Evolutionary conservation across 169 alveolate species (phyloP).

Genomic region (Cryptosporidium felis): DNA sequence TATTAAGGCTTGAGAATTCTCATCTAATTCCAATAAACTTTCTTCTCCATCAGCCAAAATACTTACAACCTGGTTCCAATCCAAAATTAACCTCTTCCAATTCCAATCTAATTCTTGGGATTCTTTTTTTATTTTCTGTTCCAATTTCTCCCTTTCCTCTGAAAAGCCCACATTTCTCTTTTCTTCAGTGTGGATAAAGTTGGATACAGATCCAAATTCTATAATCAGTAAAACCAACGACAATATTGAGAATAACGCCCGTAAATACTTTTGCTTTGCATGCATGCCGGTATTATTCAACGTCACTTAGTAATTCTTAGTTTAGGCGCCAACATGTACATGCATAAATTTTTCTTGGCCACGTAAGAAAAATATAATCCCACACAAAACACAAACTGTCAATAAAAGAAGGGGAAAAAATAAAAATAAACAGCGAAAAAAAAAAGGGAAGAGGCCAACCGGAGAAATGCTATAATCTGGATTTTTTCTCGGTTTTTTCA

Average conservation of each 20-base stretch:
- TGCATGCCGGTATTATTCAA: slow-evolving; percentile 43
- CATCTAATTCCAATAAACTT: neutral
- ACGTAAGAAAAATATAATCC: slow-evolving; percentile 55
- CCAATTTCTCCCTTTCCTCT: too few relatives aligned
- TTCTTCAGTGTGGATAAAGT: too few relatives aligned
- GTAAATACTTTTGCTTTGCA: slow-evolving; percentile 6
- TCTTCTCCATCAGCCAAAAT: too few relatives aligned
- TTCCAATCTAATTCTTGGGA: too few relatives aligned
- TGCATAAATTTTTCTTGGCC: slow-evolving; percentile 53
- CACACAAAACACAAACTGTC: slow-evolving; percentile 51
- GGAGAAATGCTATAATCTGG: neutral
- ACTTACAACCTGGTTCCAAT: too few relatives aligned
- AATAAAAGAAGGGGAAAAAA: slow-evolving; percentile 14
- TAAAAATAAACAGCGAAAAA: neutral
- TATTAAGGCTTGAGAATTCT: neutral
- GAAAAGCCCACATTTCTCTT: too few relatives aligned
- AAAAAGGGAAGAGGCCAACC: neutral
- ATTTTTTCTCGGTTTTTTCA: neutral
- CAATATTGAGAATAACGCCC: neutral
- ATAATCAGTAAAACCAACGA: neutral
- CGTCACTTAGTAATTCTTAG: neutral
- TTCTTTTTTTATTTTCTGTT: too few relatives aligned
- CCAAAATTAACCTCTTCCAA: too few relatives aligned
- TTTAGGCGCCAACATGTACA: slow-evolving; percentile 66
- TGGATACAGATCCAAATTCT: neutral